Base-by-base conservation (phyloP, 305 asterid genomes). In the Fraxinus paxiana region DNA sequence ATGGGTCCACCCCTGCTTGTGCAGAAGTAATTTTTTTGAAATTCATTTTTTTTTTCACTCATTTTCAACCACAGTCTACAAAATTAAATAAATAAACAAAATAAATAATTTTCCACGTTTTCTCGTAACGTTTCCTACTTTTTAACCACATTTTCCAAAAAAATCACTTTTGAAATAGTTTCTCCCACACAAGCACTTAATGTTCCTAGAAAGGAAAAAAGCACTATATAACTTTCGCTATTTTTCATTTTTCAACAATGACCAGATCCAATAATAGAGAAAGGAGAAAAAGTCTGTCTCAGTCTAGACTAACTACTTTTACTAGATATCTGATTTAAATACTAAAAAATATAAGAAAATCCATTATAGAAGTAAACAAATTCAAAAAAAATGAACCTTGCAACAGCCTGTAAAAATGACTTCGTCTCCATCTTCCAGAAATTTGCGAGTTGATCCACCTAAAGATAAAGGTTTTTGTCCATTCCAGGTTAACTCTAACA, bases 401-500 rank as follows among this genome's bases (percentile, higher is more conserved):
- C 98, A 96, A 85, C 80, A 86, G 69, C 99, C 98, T 12, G 90
- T 90, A 83, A 96, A 86, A 85, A 87, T 85, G 75, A 96, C 98
- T 91, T 91, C 94, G 79, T 96, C 99, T 56, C 98, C 99, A 69
- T 96, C 99, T 84, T 92, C 97, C 33, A 96, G 88, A 88, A 90
- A 96, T 7, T 89, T 89, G 28, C 98, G 97, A 77, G 85, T 85
- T 12, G 88, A 82, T 85, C 91, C 92, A 78, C 88, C 93, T 77
- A 96, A 76, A 63, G 97, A 84, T 18, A 96, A 35, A 5, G 92
- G 84, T 12, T 92, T 94, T 77, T 89, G 88, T 78, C 99, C 99
- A 30, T 96, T 96, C 99, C 98, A 96, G 30, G 94, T 88, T 85
- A 96, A 85, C 86, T 96, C 99, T 69, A 96, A 93, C 92, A 96